These are phyloP conservation scores for Anastatica hierochuntica DNA, from an alignment of 345 rosid species.

Conservation along the genomic window DNA sequence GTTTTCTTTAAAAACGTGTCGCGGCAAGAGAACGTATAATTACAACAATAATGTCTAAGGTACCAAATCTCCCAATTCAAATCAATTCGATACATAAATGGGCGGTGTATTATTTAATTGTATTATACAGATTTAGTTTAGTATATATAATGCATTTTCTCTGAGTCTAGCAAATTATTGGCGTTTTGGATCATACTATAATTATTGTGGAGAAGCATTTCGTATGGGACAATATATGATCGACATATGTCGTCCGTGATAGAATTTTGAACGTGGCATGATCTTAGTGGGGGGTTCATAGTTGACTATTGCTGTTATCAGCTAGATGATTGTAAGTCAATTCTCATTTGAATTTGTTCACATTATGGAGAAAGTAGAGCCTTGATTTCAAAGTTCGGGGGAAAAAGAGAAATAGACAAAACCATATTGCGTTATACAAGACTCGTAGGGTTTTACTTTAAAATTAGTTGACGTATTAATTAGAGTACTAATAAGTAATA, in stretches of 20 bases:
- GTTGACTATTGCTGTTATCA: slow-evolving; percentile 21
- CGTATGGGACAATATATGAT: slow-evolving; percentile 13
- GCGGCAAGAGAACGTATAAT: not conserved
- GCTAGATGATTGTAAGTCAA: slow-evolving; percentile 19
- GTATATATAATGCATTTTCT: too few species aligned
- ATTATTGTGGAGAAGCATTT: slow-evolving; percentile 14
- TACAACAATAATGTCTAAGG: slow-evolving; percentile 1
- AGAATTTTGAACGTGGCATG: slow-evolving; percentile 22
- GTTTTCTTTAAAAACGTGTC: slow-evolving; percentile 21
- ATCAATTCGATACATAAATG: slow-evolving; percentile 13
- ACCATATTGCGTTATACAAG: too few species aligned
- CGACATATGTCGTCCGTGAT: slow-evolving; percentile 7
- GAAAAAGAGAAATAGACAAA: too few species aligned
- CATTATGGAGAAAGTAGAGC: slow-evolving; percentile 15
- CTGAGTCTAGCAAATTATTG: slow-evolving; percentile 27
- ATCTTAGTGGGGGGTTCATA: slow-evolving; percentile 8
- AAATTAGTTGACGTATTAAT: too few species aligned
- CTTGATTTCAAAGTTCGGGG: slow-evolving; percentile 7
- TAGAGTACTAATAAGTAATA: too few species aligned
- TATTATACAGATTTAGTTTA: not conserved
- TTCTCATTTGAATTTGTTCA: slow-evolving; percentile 23
- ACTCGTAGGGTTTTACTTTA: too few species aligned
- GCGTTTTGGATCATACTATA: not conserved
- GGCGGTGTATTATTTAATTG: slow-evolving; percentile 12
- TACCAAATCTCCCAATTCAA: slow-evolving; percentile 19